Evolutionary conservation across 257 asterid species (phyloP).

Genomic region (Nyctanthes arbortristis): DNA sequence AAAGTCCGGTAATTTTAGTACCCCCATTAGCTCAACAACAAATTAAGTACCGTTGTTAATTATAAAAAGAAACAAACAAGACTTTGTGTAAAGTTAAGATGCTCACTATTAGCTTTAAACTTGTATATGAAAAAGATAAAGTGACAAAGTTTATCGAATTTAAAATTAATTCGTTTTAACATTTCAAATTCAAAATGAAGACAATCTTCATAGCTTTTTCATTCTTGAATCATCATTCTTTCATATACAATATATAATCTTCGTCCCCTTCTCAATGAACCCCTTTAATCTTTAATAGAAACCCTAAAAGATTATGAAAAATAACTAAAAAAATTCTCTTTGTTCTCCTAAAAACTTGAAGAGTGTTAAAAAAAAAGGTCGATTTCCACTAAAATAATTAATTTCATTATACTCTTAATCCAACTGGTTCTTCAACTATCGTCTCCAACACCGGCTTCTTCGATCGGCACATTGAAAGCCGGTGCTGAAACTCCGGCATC

Average conservation of each 20-base stretch:
- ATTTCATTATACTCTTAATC: slow-evolving; percentile 18
- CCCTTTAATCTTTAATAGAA: not conserved
- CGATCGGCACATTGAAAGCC: slow-evolving; percentile 65
- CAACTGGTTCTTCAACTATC: slow-evolving; percentile 63
- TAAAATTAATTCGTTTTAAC: no score
- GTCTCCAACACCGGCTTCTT: slow-evolving; percentile 92
- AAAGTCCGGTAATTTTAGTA: no score
- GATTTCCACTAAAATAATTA: not conserved
- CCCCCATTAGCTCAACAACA: no score
- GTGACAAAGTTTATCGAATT: no score
- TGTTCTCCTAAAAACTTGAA: not conserved
- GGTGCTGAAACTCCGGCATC: slow-evolving; percentile 53
- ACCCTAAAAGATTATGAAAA: not conserved
- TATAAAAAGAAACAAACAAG: no score
- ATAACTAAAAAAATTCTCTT: not conserved
- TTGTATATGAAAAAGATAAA: no score
- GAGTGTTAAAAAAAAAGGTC: not conserved
- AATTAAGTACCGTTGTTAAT: no score
- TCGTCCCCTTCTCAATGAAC: not conserved
- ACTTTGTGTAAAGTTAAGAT: no score
- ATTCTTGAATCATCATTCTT: no score
- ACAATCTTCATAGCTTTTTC: no score
- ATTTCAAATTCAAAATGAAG: no score
- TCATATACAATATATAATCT: not conserved
- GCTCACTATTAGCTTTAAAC: no score